Conservation (phyloP, 108 stramenopile genomes). For the Nannochloropsis salina region DNA sequence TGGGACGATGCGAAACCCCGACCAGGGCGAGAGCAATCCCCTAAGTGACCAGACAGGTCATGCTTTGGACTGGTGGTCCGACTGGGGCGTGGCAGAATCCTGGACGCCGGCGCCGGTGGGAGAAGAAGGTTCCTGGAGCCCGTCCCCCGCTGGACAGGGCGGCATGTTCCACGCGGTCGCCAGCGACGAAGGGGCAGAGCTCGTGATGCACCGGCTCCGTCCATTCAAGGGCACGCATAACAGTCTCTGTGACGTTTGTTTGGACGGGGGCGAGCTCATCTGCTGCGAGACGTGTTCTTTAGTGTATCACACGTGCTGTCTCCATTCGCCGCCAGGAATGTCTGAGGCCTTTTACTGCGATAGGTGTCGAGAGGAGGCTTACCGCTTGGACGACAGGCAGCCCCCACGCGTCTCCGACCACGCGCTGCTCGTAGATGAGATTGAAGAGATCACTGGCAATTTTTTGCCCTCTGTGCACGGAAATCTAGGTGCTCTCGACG, state of each 20-base stretch:
- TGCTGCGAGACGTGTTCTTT: neutral
- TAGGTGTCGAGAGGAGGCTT: neutral
- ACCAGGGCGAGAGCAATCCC: neutral
- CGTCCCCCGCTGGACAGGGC: neutral
- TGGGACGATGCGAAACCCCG: neutral
- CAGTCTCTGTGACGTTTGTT: conserved; percentile 3
- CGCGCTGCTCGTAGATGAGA: neutral
- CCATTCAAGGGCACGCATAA: conserved; percentile 19
- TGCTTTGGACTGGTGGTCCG: neutral
- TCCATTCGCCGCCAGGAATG: conserved; percentile 6
- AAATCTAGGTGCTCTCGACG: neutral
- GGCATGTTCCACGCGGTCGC: neutral
- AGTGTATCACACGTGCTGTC: neutral
- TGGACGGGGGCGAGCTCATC: neutral
- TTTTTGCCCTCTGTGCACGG: neutral
- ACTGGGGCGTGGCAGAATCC: neutral
- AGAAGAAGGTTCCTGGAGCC: neutral
- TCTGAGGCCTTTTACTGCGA: neutral
- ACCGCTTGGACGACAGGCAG: neutral
- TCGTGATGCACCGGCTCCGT: neutral
- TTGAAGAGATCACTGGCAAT: neutral
- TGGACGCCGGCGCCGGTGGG: neutral
- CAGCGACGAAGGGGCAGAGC: neutral
- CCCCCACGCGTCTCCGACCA: neutral
- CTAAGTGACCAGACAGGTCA: neutral